A percentile compares a stretch with the other conserved stretches of the same genome.
Conservation (phyloP, 306 rosid species). For the Inga leiocalycina region DNA sequence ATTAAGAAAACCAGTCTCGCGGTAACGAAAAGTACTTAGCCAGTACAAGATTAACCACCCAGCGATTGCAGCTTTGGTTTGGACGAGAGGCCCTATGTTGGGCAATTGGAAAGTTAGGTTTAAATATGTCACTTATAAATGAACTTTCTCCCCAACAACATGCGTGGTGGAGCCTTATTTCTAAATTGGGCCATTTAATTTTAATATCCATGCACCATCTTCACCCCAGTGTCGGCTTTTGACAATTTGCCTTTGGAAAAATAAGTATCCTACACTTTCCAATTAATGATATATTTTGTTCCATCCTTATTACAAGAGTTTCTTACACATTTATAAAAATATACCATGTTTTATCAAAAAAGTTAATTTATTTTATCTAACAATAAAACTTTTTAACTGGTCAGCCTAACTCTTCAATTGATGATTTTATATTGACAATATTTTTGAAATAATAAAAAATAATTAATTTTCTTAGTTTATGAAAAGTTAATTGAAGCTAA, state of each 20-base stretch:
- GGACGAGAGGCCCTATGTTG: neutral
- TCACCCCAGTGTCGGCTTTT: conserved; percentile 18
- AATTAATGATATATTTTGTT: too few species aligned
- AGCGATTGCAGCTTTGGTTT: neutral
- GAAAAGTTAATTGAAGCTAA: too few species aligned
- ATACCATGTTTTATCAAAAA: too few species aligned
- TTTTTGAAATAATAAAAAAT: too few species aligned
- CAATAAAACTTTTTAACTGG: too few species aligned
- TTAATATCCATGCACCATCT: neutral
- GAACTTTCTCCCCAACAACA: neutral
- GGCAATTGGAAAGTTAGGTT: neutral
- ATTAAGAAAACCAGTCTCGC: neutral
- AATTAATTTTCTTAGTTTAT: too few species aligned
- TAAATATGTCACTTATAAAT: neutral
- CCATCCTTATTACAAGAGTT: too few species aligned
- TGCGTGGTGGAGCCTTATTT: neutral
- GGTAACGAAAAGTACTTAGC: neutral
- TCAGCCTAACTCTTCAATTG: too few species aligned
- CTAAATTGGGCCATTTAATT: neutral
- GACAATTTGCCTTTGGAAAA: neutral
- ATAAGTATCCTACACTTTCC: too few species aligned
- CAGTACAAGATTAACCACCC: neutral
- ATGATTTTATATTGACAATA: too few species aligned
- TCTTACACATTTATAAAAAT: too few species aligned
- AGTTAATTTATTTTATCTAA: too few species aligned